Base-by-base conservation (phyloP, 1,284 basidiomycete genomes). In the Boletus austroedulis region DNA sequence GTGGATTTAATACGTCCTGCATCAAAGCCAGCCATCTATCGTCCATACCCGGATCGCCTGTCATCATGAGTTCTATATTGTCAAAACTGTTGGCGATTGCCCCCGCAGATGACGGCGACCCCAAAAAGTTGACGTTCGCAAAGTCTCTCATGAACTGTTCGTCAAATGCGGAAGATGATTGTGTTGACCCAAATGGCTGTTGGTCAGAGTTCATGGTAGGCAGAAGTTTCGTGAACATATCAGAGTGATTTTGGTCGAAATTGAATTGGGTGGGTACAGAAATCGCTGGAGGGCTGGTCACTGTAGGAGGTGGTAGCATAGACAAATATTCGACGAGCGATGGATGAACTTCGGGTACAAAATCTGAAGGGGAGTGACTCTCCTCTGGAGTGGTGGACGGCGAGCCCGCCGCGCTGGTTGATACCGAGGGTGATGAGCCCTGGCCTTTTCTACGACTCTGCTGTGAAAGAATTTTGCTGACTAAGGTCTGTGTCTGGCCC, bases 1-100 rank as follows among this genome's bases (percentile, higher is more conserved):
- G 45, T 7, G 58, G 57, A 57, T 78, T 75, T 61, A 83, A 61
- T 50, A 83, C 65, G 26, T 82, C 80, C 26, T 78, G 76, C 79
- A 84, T 82, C 61, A 84, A 80, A 2, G 75, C 74, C 62, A 76
- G 75, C 82, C 82, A 84, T 61, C 80, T 80, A 54, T 82, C 78
- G 59, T 84, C 82, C 59, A 82, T 80, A 4, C 78, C 80, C 9
- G 80, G 78, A 52, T 83, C 82, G 28, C 80, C 78, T 21, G 78
- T 75, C 68, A 81, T 76, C 67, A 82, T 75, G 72, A 81, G 73
- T 1, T 48, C 80, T 73, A 59, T 77, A 59, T 62, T 59, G 15
- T 67, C 60, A 12, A 66, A 62, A 51, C 14, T 50, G 24, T 31
- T 49, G n/a, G 12, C 26, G 24, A 26, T 26, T 11, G 44, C 34